A percentile compares a stretch with the other conserved stretches of the same genome.
phyloP scores from a whole-genome alignment of 176 grass and related monocot genomes.

The Coix lacrymajobi region DNA sequence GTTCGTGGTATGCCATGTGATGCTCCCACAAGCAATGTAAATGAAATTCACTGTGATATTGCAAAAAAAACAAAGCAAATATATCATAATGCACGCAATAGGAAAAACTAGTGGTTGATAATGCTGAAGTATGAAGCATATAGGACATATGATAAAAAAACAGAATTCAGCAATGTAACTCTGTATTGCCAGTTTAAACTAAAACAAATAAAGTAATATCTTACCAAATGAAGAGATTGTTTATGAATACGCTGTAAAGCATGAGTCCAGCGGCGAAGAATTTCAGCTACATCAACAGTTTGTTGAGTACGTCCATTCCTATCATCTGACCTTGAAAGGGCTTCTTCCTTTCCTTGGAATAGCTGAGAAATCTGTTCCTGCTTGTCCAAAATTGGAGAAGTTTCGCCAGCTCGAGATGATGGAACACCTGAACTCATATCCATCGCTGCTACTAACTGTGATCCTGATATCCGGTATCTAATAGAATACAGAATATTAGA shows the following conservation, averaged over 20 bases:
- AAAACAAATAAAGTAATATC: slow-evolving; percentile 21
- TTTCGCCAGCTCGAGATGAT: slow-evolving; percentile 54
- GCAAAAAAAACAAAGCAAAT: neutral
- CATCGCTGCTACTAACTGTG: slow-evolving; percentile 82
- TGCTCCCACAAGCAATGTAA: neutral
- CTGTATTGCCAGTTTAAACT: neutral
- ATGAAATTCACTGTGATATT: slow-evolving; percentile 11
- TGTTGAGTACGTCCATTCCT: slow-evolving; percentile 61
- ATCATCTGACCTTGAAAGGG: slow-evolving; percentile 69
- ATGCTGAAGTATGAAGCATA: neutral
- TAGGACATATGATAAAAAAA: neutral
- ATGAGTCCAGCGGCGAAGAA: slow-evolving; percentile 99
- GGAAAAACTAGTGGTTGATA: slow-evolving; percentile 2
- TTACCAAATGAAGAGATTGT: slow-evolving; percentile 97
- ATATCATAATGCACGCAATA: slow-evolving; percentile 1
- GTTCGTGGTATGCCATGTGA: neutral
- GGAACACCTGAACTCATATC: slow-evolving; percentile 74
- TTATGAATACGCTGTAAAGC: slow-evolving; percentile 99
- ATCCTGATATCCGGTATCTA: slow-evolving; percentile 98
- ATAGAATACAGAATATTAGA: slow-evolving; percentile 31
- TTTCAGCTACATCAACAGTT: slow-evolving; percentile 91
- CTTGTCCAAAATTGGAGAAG: slow-evolving; percentile 40
- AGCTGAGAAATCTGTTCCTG: slow-evolving; percentile 45
- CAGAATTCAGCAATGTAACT: neutral
- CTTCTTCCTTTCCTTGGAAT: slow-evolving; percentile 66